phyloP scores from a whole-genome alignment of 1,284 basidiomycete species.

The Puccinia hordei region DNA sequence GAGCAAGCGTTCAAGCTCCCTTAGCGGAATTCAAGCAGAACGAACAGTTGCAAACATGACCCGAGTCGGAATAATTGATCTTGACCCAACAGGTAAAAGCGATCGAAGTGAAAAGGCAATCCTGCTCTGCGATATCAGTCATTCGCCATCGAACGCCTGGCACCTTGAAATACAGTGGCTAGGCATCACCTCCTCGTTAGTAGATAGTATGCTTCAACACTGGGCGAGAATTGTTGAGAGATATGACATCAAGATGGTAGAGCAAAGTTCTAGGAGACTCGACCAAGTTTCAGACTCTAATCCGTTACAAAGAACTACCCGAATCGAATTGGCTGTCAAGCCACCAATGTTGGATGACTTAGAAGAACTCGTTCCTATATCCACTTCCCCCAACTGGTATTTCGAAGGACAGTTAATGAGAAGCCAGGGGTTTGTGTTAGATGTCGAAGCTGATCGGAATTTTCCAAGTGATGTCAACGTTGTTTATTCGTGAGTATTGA shows the following conservation, averaged over 20 bases:
- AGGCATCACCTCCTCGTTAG: conserved; percentile 88
- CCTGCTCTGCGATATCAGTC: conserved; percentile 86
- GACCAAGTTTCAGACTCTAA: conserved; percentile 28
- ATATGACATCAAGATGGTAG: conserved; percentile 87
- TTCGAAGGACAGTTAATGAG: conserved; percentile 49
- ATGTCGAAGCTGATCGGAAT: conserved; percentile 49
- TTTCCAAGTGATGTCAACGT: conserved; percentile 45
- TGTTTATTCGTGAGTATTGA: conserved; percentile 40
- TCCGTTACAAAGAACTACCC: conserved; percentile 44
- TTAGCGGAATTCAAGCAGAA: conserved; percentile 32
- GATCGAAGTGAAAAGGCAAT: conserved; percentile 83
- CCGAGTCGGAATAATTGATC: conserved; percentile 43
- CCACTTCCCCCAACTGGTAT: conserved; percentile 40
- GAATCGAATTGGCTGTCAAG: conserved; percentile 23
- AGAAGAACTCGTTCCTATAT: conserved; percentile 32
- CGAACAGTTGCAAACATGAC: conserved; percentile 38
- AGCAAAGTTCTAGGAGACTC: conserved; percentile 59
- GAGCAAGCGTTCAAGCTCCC: conserved; percentile 38
- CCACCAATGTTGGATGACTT: conserved; percentile 27
- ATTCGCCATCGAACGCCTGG: conserved; percentile 85
- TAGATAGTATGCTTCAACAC: conserved; percentile 82
- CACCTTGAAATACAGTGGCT: conserved; percentile 98
- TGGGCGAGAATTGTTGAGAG: conserved; percentile 85
- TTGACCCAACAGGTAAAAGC: conserved; percentile 42
- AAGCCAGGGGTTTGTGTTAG: conserved; percentile 45